phyloP scores from a whole-genome alignment of 257 asterid species.

The Solanum tarapatanum region DNA sequence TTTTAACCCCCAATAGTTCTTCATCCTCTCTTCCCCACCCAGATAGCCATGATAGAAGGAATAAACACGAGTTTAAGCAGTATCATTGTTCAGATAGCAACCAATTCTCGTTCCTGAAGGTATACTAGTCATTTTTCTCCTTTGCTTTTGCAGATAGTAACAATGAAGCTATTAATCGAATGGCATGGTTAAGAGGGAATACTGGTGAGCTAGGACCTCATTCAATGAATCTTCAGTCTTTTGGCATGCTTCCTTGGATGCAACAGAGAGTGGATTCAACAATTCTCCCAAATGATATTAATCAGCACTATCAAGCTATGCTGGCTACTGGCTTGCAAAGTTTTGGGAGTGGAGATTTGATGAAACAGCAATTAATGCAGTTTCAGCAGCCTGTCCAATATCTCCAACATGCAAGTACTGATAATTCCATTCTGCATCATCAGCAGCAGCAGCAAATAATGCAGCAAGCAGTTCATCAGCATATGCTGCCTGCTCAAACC shows the following conservation, averaged over 20 bases:
- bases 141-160: slow-evolving; percentile 41
- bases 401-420: slow-evolving; percentile 46
- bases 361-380: slow-evolving; percentile 61
- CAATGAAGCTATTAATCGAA: slow-evolving; percentile 56
- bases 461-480: slow-evolving; percentile 41
- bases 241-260: slow-evolving; percentile 75
- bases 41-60: background rate
- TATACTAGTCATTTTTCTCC: background rate
- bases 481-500: slow-evolving; percentile 47
- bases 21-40: background rate
- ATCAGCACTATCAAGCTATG: slow-evolving; percentile 82
- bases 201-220: slow-evolving; percentile 64
- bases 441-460: slow-evolving; percentile 37
- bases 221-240: slow-evolving; percentile 53
- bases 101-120: background rate
- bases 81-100: background rate
- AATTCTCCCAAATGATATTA: slow-evolving; percentile 49
- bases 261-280: slow-evolving; percentile 73
- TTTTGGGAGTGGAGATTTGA: slow-evolving; percentile 46
- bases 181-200: slow-evolving; percentile 83
- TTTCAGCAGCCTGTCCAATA: slow-evolving; percentile 72
- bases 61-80: background rate
- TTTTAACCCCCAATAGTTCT: background rate
- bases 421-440: slow-evolving; percentile 22
- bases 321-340: slow-evolving; percentile 57